Conservation (phyloP, 1,284 basidiomycete genomes). For the Ustilago curta region DNA sequence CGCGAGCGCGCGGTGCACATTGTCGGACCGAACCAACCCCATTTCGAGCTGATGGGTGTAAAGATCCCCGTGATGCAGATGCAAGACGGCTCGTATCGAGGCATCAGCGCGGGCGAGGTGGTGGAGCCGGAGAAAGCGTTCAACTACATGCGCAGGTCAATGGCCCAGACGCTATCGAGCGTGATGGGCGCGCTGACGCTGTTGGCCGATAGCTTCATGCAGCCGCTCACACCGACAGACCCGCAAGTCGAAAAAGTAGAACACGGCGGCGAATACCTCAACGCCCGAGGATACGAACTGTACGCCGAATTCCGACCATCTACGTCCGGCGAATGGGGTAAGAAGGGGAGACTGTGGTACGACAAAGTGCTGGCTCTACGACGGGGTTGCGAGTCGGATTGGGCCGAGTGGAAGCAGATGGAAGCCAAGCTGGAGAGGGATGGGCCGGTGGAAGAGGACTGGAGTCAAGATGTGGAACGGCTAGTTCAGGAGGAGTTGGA, state of each 20-base stretch:
- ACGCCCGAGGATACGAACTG: slow-evolving; percentile 56
- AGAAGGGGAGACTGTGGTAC: slow-evolving; percentile 58
- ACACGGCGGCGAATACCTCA: slow-evolving; percentile 49
- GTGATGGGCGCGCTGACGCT: slow-evolving; percentile 63
- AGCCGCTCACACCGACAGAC: slow-evolving; percentile 3
- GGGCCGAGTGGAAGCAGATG: slow-evolving; percentile 34
- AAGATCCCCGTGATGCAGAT: slow-evolving; percentile 87
- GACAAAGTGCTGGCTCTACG: slow-evolving; percentile 58
- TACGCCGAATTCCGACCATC: slow-evolving; percentile 65
- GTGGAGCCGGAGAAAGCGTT: slow-evolving; percentile 76
- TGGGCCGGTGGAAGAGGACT: slow-evolving; percentile 38
- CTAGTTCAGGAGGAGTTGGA: slow-evolving; percentile 42
- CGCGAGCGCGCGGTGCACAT: slow-evolving; percentile 71
- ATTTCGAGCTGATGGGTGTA: slow-evolving; percentile 88
- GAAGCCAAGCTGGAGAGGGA: slow-evolving; percentile 26
- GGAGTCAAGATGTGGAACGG: slow-evolving; percentile 40
- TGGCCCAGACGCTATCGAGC: slow-evolving; percentile 64
- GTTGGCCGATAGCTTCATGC: slow-evolving; percentile 63
- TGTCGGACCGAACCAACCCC: slow-evolving; percentile 83
- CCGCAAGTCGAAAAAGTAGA: neutral
- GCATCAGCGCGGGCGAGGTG: slow-evolving; percentile 79
- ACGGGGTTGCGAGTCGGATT: slow-evolving; percentile 32
- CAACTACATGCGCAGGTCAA: slow-evolving; percentile 59
- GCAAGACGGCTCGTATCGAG: slow-evolving; percentile 80
- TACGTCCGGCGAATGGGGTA: slow-evolving; percentile 67